Conservation (phyloP, 768 basidiomycete species). For the Neoboletus brunneissimus region DNA sequence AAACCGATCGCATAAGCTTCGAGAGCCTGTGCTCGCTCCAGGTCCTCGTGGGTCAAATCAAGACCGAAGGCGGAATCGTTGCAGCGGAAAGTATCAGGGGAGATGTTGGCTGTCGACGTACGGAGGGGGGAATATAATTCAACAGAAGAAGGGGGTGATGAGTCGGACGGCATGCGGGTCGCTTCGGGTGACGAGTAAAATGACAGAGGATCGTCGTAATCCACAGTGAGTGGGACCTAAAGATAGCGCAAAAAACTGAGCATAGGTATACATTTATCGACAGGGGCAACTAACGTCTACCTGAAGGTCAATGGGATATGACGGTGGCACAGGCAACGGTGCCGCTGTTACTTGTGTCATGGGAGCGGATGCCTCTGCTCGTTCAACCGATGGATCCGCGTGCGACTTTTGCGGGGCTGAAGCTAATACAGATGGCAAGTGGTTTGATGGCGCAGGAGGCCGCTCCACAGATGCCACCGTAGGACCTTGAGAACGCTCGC, state of each 20-base stretch:
- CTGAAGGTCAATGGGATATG: background rate
- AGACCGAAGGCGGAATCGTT: constrained; percentile 2
- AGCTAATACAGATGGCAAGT: constrained; percentile 18
- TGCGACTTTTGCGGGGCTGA: constrained; percentile 1
- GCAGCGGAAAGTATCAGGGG: constrained; percentile 2
- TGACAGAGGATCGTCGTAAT: background rate
- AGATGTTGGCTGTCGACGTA: background rate
- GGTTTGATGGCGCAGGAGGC: background rate
- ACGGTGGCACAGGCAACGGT: background rate
- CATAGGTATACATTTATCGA: background rate
- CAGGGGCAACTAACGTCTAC: constrained; percentile 9
- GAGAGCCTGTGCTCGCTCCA: constrained; percentile 27
- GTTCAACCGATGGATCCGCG: constrained; percentile 4
- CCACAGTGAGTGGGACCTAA: background rate
- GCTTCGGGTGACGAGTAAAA: constrained; percentile 5
- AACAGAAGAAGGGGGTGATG: constrained; percentile 1
- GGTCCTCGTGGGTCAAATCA: constrained; percentile 14
- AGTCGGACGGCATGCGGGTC: background rate
- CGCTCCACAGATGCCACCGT: constrained; percentile 2
- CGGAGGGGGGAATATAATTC: background rate
- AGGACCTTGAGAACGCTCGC: constrained; percentile 11
- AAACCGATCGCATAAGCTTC: constrained; percentile 31
- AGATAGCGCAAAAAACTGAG: background rate
- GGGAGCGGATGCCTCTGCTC: background rate
- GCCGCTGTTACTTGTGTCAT: background rate